Conservation (phyloP, 78 protist genomes). For the Emiliania huxleyi region DNA sequence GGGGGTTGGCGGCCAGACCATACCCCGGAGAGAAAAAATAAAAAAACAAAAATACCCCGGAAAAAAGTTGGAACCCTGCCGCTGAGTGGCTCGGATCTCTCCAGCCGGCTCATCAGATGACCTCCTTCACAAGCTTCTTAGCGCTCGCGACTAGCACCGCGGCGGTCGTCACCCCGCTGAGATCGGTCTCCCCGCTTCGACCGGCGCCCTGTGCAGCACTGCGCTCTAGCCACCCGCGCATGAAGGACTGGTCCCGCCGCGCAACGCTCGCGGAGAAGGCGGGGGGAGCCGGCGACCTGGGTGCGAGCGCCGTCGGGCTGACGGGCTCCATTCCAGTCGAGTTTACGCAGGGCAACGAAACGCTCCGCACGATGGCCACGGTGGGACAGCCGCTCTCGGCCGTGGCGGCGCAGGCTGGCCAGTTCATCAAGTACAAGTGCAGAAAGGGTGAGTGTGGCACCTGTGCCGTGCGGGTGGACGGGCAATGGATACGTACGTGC, state of each 20-base stretch:
- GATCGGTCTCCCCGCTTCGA: too few relatives aligned
- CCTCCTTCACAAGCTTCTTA: too few relatives aligned
- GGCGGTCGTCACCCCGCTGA: too few relatives aligned
- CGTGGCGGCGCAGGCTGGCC: conserved; percentile 19
- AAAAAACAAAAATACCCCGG: too few relatives aligned
- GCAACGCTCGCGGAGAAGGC: neutral
- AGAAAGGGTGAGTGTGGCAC: conserved; percentile 30
- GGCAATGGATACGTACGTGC: conserved; percentile 28
- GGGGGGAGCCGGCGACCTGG: neutral
- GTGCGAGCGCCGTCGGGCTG: neutral
- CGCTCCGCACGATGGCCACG: neutral
- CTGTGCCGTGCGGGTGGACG: conserved; percentile 26
- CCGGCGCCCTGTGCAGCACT: too few relatives aligned
- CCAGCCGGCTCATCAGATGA: too few relatives aligned
- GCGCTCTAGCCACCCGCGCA: too few relatives aligned
- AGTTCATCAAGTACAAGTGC: conserved; percentile 35
- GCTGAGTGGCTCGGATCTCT: too few relatives aligned
- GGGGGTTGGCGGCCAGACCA: too few relatives aligned
- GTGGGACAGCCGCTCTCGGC: neutral
- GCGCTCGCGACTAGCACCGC: too few relatives aligned
- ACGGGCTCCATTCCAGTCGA: neutral
- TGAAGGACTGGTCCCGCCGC: neutral
- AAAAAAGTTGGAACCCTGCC: too few relatives aligned
- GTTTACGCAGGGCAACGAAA: neutral
- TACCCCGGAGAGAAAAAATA: too few relatives aligned